Conservation (phyloP, 2,329 filamentous ascomycete genomes). For the Nannizzia gypsea region DNA sequence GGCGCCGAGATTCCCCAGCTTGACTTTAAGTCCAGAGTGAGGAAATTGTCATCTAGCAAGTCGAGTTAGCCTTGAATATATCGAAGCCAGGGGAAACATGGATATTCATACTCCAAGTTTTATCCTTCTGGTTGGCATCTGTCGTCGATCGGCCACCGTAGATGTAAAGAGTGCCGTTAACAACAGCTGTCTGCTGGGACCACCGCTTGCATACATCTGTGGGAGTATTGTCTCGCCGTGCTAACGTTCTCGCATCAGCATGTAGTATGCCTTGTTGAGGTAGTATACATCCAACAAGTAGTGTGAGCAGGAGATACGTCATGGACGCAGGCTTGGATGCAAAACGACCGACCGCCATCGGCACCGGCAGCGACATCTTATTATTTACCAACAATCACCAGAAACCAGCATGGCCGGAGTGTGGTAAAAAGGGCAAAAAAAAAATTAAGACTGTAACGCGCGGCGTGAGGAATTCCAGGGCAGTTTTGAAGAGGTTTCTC, state of each 20-base stretch:
- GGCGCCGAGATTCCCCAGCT: conserved; percentile 59
- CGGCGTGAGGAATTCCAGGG: neutral
- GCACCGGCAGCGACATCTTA: neutral
- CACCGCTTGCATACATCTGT: conserved; percentile 53
- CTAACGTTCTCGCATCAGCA: neutral
- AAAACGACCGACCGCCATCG: neutral
- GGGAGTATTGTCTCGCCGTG: conserved; percentile 30
- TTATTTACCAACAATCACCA: neutral
- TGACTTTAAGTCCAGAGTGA: conserved; percentile 58
- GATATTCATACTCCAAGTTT: conserved; percentile 55
- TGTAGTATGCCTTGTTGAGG: neutral
- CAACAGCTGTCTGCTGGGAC: conserved; percentile 53
- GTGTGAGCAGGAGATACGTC: neutral
- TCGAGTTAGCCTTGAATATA: neutral
- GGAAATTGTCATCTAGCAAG: conserved; percentile 53
- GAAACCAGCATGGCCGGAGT: neutral
- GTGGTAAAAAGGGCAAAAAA: neutral
- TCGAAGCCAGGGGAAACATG: neutral
- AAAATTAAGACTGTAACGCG: neutral
- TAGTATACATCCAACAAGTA: neutral
- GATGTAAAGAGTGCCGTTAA: conserved; percentile 65
- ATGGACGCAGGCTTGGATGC: neutral
- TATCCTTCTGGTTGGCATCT: conserved; percentile 43
- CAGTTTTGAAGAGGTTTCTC: neutral
- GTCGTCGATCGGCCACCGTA: conserved; percentile 59